These are phyloP conservation scores for Daldinia concentrica DNA, from an alignment of 495 filamentous ascomycete genomes.

Conservation along the genomic window DNA sequence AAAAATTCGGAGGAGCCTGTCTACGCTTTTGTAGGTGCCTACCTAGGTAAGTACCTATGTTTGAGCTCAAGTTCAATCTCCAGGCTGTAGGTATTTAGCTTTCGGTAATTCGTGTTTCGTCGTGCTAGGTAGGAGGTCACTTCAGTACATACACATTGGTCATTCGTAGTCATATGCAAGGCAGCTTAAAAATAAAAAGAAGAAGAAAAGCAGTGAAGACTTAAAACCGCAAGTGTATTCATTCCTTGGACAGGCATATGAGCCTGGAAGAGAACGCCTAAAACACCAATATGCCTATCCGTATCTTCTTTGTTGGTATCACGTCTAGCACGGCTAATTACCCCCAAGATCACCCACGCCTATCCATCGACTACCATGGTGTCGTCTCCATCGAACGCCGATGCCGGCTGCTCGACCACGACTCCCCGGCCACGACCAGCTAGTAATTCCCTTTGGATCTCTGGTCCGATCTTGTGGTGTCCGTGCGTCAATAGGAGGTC, in stretches of 20 bases:
- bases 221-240: slow-evolving; percentile 16
- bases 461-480: slow-evolving; percentile 88
- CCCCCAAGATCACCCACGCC: not conserved
- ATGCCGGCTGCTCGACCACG: slow-evolving; percentile 62
- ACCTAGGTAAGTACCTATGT: too few species aligned
- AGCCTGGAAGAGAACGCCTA: slow-evolving; percentile 23
- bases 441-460: slow-evolving; percentile 88
- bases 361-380: slow-evolving; percentile 75
- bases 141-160: not conserved
- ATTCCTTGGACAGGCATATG: not conserved
- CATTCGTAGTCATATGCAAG: not conserved
- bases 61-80: too few species aligned
- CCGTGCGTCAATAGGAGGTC: slow-evolving; percentile 88
- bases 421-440: slow-evolving; percentile 89
- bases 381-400: slow-evolving; percentile 78
- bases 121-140: not conserved
- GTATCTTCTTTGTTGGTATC: slow-evolving; percentile 40
- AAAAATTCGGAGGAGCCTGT: too few species aligned
- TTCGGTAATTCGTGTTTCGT: not conserved
- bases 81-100: not conserved
- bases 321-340: slow-evolving; percentile 6
- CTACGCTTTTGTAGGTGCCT: too few species aligned
- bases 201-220: not conserved
- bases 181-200: not conserved
- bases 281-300: slow-evolving; percentile 35